A percentile compares a stretch with the other conserved stretches of the same genome.
Conservation (phyloP, 257 asterid genomes). For the Rauvolfia tetraphylla region DNA sequence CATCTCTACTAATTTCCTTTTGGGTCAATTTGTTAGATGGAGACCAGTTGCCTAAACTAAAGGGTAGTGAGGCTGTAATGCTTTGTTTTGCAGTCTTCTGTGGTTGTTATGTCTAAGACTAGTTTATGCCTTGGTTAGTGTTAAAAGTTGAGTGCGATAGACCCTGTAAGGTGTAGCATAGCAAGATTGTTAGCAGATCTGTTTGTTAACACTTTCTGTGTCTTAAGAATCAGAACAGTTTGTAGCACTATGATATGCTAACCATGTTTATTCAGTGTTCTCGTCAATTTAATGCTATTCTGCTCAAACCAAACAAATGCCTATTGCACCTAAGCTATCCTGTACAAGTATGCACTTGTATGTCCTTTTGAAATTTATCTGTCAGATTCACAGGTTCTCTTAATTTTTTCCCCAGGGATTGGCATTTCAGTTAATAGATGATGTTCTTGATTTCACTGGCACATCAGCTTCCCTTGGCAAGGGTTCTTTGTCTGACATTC, state of each 20-base stretch:
- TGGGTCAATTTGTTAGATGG: background rate
- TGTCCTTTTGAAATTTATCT: slow-evolving; percentile 4
- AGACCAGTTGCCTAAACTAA: background rate
- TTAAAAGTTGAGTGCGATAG: background rate
- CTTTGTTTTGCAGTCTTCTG: background rate
- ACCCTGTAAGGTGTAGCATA: background rate
- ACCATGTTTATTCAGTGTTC: background rate
- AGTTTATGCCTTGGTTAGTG: background rate
- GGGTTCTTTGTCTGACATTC: slow-evolving; percentile 95
- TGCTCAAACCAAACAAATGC: background rate
- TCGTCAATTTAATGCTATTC: background rate
- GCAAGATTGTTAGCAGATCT: background rate
- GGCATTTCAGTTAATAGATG: slow-evolving; percentile 92
- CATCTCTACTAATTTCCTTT: background rate
- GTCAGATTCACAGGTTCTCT: slow-evolving; percentile 2
- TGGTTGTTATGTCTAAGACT: background rate
- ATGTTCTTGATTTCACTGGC: slow-evolving; percentile 92
- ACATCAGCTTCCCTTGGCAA: slow-evolving; percentile 89
- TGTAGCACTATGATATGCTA: background rate
- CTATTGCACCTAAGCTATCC: background rate
- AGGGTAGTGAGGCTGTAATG: background rate
- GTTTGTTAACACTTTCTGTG: background rate
- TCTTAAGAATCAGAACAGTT: background rate
- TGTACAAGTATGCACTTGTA: background rate
- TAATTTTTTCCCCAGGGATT: slow-evolving; percentile 55